phyloP scores from a whole-genome alignment of 1,284 basidiomycete genomes.

The Inonotus hispidus region DNA sequence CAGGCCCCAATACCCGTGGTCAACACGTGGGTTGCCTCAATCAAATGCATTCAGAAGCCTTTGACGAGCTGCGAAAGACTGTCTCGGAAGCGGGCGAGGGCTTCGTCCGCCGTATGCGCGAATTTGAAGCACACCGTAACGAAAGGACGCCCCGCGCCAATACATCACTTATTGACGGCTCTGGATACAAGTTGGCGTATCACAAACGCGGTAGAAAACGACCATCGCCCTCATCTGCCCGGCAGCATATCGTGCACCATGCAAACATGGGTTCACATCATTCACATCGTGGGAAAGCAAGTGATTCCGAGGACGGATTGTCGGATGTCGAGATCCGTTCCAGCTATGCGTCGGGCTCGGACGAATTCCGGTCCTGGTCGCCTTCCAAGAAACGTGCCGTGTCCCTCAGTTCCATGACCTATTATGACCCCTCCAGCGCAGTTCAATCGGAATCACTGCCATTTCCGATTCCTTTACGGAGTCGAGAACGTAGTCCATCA shows the following conservation, averaged over 20 bases:
- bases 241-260: constrained; percentile 21
- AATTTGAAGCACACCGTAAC: constrained; percentile 52
- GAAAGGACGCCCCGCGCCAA: background rate
- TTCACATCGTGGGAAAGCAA: constrained; percentile 12
- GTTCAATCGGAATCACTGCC: constrained; percentile 3
- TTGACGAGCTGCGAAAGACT: constrained; percentile 56
- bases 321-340: constrained; percentile 50
- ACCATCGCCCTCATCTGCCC: constrained; percentile 19
- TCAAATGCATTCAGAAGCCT: constrained; percentile 53
- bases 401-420: constrained; percentile 33
- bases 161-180: background rate
- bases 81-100: constrained; percentile 59
- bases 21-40: constrained; percentile 32
- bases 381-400: constrained; percentile 37
- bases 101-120: constrained; percentile 66
- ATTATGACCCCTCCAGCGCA: constrained; percentile 31
- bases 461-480: constrained; percentile 6
- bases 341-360: constrained; percentile 28
- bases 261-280: constrained; percentile 17
- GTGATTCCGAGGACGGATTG: constrained; percentile 43
- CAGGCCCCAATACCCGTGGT: background rate
- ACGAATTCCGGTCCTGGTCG: constrained; percentile 23
- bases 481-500: constrained; percentile 8
- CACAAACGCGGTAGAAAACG: constrained; percentile 17
- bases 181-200: background rate